Evolutionary conservation across 2,329 filamentous ascomycete species (phyloP), one percentile per base, ranked within the genome.

Genomic region (Colletotrichum sp.): DNA sequence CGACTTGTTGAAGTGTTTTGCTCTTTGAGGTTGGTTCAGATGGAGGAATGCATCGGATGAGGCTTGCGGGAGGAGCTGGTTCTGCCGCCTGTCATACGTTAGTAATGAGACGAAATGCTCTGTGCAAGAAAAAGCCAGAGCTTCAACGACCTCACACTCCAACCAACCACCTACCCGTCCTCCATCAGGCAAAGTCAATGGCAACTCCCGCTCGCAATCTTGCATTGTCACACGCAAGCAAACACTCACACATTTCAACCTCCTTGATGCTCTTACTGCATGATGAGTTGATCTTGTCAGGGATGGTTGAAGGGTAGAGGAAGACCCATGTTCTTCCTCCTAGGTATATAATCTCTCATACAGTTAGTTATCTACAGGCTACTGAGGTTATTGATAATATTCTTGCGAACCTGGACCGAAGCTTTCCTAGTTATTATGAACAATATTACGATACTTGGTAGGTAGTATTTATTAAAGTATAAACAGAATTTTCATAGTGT

Each of bases 21-120:
- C 13, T 16, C n/a, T 26, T 28, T 30, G 21, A 32, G 52, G 6
- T 36, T n/a, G 39, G 39, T 71, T 71, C 39, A 34, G 71, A 71
- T 30, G 67, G 71, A 13, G 30, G 28, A 64, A 30, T 39, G 59
- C 21, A 71, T 74, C 67, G 43, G 71, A 74, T 39, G 71, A 73
- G 65, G 28, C n/a, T 18, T 63, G 64, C 55, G 16, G 69, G 21
- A 63, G 30, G n/a, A 63, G n/a, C 30, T 15, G 59, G 32, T 32
- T 36, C 18, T 61, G 28, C 59, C 59, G 30, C 32, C 30, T 34
- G 59, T 63, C 28, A 32, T 21, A 52, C n/a, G 43, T 26, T 26
- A 26, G 24, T 21, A 52, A 52, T 52, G 43, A 52, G 43, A 52
- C 43, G 43, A 52, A 52, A 52, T 52, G n/a, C 43, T 21, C 43